Percentiles rank a stretch among this genome's conserved stretches.
These are phyloP conservation scores for Santalum album DNA, from an alignment of 164 flowering plant genomes.

Conservation along the genomic window DNA sequence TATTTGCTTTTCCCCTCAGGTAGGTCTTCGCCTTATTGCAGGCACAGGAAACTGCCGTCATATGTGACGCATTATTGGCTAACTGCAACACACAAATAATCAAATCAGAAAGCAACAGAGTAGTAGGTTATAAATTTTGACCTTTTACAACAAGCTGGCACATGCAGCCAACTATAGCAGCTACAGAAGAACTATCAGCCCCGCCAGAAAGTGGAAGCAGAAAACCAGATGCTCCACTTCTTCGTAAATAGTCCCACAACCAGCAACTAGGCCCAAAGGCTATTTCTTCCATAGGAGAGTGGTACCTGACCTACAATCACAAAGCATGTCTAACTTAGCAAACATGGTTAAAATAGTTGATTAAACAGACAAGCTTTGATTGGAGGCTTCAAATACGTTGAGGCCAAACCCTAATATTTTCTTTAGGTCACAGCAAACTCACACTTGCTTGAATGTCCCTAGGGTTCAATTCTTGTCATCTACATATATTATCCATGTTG, in stretches of 20 bases:
- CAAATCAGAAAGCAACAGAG: not conserved
- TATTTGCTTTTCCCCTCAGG: too few species aligned
- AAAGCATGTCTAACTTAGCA: not conserved
- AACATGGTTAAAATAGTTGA: not conserved
- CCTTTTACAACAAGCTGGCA: conserved; percentile 96
- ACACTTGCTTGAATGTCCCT: too few species aligned
- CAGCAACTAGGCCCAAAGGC: conserved; percentile 95
- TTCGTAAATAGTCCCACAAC: conserved; percentile 94
- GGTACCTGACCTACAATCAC: conserved; percentile 56
- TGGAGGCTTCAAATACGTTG: not conserved
- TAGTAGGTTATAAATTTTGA: conserved; percentile 7
- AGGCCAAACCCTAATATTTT: too few species aligned
- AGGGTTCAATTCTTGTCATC: too few species aligned
- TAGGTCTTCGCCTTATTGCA: too few species aligned
- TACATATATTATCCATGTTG: too few species aligned
- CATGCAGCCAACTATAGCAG: conserved; percentile 99
- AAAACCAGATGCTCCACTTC: conserved; percentile 99
- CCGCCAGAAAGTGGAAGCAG: conserved; percentile 99
- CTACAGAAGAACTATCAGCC: conserved; percentile 96
- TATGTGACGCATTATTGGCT: too few species aligned
- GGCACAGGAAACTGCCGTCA: too few species aligned
- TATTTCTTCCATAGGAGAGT: conserved; percentile 91
- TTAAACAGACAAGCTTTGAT: not conserved
- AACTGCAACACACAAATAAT: not conserved
- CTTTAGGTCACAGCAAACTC: too few species aligned